Evolutionary conservation across 208 protist species (phyloP), one percentile per base, ranked within the genome.

Genomic region (Leishmania aethiopica): DNA sequence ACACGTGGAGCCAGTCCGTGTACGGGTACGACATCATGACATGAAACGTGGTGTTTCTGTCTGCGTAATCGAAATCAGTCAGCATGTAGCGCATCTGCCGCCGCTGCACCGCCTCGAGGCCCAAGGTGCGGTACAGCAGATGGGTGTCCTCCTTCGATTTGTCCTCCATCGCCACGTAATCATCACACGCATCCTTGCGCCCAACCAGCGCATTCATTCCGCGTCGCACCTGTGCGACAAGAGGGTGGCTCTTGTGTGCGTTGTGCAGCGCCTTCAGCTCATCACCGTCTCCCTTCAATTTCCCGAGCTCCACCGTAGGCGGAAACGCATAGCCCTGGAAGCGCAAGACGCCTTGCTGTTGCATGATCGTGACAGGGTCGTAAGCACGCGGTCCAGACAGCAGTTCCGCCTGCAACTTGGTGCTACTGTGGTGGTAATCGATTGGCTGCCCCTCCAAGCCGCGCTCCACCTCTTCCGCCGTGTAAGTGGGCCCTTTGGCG

Each of bases 21-120:
- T 97, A 97, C 17, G 94, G 94, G 81, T 97, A 97, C n/a, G 93
- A 92, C 92, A 96, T 94, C 94, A 97, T 96, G 17, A 97, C 92
- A 78, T 97, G 94, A 73, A 96, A 96, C 45, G 93, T 78, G 37
- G 89, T 96, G 74, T 94, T 83, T 47, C 91, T 87, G 84, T 97
- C 92, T 11, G 75, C 81, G 84, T 96, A 90, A 79, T 96, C 93
- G 80, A 96, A 96, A 80, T 97, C 95, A 4, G 90, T 95, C 51
- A 96, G 89, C 92, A 96, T 96, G 81, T 90, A 95, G 40, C 92
- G 90, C 86, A 95, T 92, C 85, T 97, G 92, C 47, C 93, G 86
- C 19, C 93, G 91, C 86, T 97, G 95, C 47, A 96, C 85, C 47
- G 89, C 93, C 55, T 96, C 92, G 51, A 97, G 80, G 7, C 92